Percentiles rank a stretch among this genome's conserved stretches.
phyloP scores from a whole-genome alignment of 768 basidiomycete genomes.

The Boletus speciosus region DNA sequence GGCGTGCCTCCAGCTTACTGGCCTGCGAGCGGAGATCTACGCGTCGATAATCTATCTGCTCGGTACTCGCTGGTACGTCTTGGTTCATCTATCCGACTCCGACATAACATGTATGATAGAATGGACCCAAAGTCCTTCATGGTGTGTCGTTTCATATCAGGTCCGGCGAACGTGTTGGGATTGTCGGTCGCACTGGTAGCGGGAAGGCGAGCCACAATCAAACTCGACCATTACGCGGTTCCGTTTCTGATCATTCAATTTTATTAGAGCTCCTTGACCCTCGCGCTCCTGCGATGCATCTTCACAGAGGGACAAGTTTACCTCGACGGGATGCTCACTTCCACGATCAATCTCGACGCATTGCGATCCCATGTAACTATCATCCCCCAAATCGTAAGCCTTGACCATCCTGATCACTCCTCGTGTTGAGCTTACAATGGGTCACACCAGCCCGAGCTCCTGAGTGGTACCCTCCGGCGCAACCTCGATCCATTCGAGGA shows the following conservation, averaged over 20 bases:
- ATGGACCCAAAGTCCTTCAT: slow-evolving; percentile 1
- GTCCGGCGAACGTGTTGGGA: slow-evolving; percentile 1
- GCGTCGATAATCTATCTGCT: slow-evolving; percentile 5
- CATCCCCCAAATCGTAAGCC: not conserved
- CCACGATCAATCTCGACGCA: not conserved
- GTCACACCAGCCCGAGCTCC: not conserved
- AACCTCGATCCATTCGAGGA: slow-evolving; percentile 62
- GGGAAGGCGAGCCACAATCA: not conserved
- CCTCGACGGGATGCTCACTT: not conserved
- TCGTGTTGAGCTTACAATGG: not conserved
- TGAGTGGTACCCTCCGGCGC: slow-evolving; percentile 53
- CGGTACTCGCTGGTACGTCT: not conserved
- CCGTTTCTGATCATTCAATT: not conserved
- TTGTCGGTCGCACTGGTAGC: slow-evolving; percentile 2
- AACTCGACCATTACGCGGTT: too few species aligned
- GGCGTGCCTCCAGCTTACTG: not conserved
- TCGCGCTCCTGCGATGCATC: slow-evolving; percentile 3
- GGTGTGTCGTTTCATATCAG: not conserved
- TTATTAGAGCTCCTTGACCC: slow-evolving; percentile 2
- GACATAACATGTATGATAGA: not conserved
- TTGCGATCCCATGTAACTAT: slow-evolving; percentile 1
- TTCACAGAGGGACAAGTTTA: not conserved
- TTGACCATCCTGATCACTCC: not conserved
- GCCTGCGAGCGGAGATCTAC: not conserved
- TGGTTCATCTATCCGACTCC: too few species aligned